phyloP scores from a whole-genome alignment of 2,329 filamentous ascomycete genomes.

The Grosmannia serpens region DNA sequence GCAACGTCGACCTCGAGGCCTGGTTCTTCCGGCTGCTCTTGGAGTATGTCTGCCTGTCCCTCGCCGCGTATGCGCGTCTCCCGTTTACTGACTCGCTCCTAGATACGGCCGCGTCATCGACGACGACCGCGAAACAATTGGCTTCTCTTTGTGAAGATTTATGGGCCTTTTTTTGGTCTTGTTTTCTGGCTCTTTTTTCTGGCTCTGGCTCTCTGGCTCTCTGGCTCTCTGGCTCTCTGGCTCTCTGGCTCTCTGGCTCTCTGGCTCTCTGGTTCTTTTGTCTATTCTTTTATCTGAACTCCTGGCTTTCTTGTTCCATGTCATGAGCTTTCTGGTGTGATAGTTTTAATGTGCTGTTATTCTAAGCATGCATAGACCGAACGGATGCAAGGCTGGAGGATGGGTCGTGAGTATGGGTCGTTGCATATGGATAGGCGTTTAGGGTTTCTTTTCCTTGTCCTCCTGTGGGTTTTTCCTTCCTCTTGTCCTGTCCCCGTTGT shows the following conservation, averaged over 20 bases:
- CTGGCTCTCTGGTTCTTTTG: no score
- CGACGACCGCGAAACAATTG: slow-evolving; percentile 47
- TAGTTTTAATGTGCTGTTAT: neutral
- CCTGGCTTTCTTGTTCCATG: neutral
- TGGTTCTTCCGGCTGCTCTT: slow-evolving; percentile 57
- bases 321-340: neutral
- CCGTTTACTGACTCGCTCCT: slow-evolving; percentile 2
- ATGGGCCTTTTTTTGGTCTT: neutral
- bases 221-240: no score
- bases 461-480: neutral
- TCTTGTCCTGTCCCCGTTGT: neutral
- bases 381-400: neutral
- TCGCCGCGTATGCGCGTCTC: neutral
- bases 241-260: no score
- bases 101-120: slow-evolving; percentile 56
- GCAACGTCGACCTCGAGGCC: slow-evolving; percentile 61
- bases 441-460: neutral
- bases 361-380: neutral
- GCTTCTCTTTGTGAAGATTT: slow-evolving; percentile 28
- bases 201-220: neutral
- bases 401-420: neutral
- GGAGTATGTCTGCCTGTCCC: slow-evolving; percentile 41
- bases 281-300: no score
- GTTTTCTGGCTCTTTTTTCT: neutral
- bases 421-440: neutral